Evolutionary conservation across 1,284 basidiomycete species (phyloP).

Genomic region (Cystobasidium pallidum): DNA sequence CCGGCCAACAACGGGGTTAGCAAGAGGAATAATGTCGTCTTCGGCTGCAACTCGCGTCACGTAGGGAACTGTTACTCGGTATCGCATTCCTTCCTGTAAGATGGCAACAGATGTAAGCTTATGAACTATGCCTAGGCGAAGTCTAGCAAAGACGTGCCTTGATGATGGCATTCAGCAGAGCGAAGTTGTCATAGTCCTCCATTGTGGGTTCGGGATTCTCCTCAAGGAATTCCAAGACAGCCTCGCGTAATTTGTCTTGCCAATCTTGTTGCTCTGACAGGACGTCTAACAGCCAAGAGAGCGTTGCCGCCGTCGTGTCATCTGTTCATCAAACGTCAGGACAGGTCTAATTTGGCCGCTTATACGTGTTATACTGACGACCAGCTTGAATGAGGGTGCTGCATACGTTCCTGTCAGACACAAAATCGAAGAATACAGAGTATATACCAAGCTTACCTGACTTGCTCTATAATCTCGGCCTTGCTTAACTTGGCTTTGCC

Average conservation of each 20-base stretch:
- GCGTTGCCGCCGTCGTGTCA: slow-evolving; percentile 62
- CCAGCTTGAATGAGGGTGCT: slow-evolving; percentile 53
- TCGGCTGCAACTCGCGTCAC: slow-evolving; percentile 70
- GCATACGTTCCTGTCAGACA: not conserved
- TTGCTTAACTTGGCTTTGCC: slow-evolving; percentile 27
- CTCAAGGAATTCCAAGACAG: slow-evolving; percentile 14
- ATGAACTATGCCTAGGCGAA: too few species aligned
- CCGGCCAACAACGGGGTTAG: slow-evolving; percentile 62
- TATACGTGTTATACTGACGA: not conserved
- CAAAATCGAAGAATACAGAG: not conserved
- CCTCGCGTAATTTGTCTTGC: slow-evolving; percentile 32
- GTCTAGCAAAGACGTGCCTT: slow-evolving; percentile 53
- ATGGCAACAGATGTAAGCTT: slow-evolving; percentile 18
- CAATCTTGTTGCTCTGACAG: slow-evolving; percentile 10
- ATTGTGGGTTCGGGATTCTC: slow-evolving; percentile 5
- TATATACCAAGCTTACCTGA: not conserved
- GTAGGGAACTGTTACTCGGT: slow-evolving; percentile 51
- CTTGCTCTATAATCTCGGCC: slow-evolving; percentile 17
- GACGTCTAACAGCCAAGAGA: slow-evolving; percentile 27
- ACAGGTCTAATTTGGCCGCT: not conserved
- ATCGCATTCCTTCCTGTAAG: slow-evolving; percentile 59
- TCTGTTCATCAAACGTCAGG: slow-evolving; percentile 68
- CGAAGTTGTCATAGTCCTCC: slow-evolving; percentile 31
- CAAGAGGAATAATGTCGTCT: slow-evolving; percentile 75
- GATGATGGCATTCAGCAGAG: slow-evolving; percentile 72